These are phyloP conservation scores for Zygoascus ofunaensis DNA, from an alignment of 805 yeast species.

Conservation along the genomic window DNA sequence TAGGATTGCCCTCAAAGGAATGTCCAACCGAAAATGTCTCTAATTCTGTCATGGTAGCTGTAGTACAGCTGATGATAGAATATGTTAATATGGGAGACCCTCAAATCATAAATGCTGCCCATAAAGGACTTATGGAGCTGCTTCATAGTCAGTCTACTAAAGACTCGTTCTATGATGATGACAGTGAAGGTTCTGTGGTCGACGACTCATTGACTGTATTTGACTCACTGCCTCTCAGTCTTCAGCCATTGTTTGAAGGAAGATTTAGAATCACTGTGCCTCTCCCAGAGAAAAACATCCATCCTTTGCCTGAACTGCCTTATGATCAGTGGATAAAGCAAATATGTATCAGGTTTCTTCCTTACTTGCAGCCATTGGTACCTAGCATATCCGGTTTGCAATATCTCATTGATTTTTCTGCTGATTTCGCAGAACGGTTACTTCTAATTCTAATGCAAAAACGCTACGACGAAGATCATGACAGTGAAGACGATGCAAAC, in stretches of 20 bases:
- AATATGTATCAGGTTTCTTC: constrained; percentile 2
- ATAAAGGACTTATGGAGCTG: not conserved
- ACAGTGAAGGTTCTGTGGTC: not conserved
- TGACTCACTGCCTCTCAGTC: not conserved
- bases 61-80: constrained; percentile 3
- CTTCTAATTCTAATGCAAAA: constrained; percentile 2
- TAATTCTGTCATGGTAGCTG: constrained; percentile 3
- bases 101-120: constrained; percentile 1
- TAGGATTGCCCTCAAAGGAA: constrained; percentile 6
- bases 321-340: not conserved
- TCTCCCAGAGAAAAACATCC: not conserved
- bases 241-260: not conserved
- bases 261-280: not conserved
- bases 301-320: constrained; percentile 2
- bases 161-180: not conserved
- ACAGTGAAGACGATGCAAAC: not conserved
- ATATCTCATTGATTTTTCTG: not conserved
- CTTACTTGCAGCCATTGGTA: not conserved
- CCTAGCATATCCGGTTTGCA: not conserved
- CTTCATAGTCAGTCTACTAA: not conserved
- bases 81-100: constrained; percentile 1
- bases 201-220: not conserved
- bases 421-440: not conserved
- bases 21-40: not conserved
- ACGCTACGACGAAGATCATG: not conserved